phyloP scores from a whole-genome alignment of 306 rosid genomes.

The Trichosanthes truncata region DNA sequence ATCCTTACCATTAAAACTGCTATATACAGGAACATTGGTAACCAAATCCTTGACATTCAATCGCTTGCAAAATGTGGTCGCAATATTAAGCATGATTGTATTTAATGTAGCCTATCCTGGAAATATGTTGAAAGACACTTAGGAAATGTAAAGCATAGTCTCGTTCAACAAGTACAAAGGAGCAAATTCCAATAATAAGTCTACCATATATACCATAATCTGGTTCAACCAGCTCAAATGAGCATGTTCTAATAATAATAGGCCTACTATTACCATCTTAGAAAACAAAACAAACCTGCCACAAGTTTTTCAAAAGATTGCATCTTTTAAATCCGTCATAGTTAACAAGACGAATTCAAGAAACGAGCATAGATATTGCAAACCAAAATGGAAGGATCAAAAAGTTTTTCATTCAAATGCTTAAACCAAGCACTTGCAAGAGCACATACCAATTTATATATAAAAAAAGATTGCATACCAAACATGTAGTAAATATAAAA shows the following conservation, averaged over 20 bases:
- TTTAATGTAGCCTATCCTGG: neutral
- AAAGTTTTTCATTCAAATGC: neutral
- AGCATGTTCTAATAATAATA: neutral
- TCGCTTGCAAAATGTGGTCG: conserved; percentile 50
- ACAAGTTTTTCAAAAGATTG: neutral
- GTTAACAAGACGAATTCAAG: neutral
- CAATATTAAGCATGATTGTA: conserved; percentile 39
- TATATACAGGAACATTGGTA: conserved; percentile 48
- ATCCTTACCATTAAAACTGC: conserved; percentile 43
- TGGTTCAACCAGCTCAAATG: neutral
- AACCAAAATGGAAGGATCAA: neutral
- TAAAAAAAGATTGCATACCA: too few relatives aligned
- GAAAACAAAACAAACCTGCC: neutral
- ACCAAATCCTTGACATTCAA: conserved; percentile 47
- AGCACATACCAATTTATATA: neutral
- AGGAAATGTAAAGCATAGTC: neutral
- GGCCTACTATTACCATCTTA: neutral
- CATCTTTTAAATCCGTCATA: neutral
- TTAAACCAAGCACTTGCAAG: neutral
- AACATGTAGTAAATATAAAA: too few relatives aligned
- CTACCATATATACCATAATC: neutral
- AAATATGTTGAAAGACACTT: neutral
- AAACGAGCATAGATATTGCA: neutral
- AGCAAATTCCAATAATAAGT: neutral
- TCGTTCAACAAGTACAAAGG: neutral